Conservation (phyloP, 257 asterid genomes). For the Verbascum thapsus region DNA sequence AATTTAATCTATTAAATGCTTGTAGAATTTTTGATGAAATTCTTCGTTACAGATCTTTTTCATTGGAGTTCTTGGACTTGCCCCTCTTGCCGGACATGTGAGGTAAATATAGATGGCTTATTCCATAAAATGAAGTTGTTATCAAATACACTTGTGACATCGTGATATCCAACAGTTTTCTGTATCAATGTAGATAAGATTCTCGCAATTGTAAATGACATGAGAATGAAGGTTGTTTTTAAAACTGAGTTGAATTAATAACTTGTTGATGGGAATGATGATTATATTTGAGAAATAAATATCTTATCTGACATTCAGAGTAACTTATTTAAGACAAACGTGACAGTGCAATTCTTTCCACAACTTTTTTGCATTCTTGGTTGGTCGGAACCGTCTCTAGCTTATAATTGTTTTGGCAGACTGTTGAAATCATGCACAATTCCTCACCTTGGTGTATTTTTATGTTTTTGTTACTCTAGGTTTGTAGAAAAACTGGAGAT, state of each 20-base stretch:
- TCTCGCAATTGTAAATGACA: conserved; percentile 14
- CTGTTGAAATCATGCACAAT: conserved; percentile 1
- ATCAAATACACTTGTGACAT: too few species aligned
- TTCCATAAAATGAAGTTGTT: conserved; percentile 13
- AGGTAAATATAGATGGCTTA: conserved; percentile 54
- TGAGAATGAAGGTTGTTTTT: conserved; percentile 4
- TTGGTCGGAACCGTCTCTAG: conserved; percentile 9
- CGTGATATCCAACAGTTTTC: conserved; percentile 3
- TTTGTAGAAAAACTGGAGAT: conserved; percentile 90
- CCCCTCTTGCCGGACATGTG: conserved; percentile 92
- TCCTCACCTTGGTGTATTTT: conserved; percentile 21
- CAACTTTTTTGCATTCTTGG: conserved; percentile 14
- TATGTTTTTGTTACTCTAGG: conserved; percentile 45
- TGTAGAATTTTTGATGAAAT: conserved; percentile 22
- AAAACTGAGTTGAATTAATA: not conserved
- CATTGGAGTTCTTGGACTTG: conserved; percentile 99
- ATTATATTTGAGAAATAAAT: conserved; percentile 10
- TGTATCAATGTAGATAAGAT: not conserved
- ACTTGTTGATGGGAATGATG: not conserved
- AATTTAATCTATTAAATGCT: not conserved
- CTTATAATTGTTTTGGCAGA: conserved; percentile 23
- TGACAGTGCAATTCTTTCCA: conserved; percentile 11
- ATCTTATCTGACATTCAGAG: conserved; percentile 18
- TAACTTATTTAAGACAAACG: not conserved
- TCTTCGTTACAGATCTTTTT: conserved; percentile 71